Evolutionary conservation across 352 stramenopile genomes (phyloP).

Genomic region (Phytophthora colocasiae): DNA sequence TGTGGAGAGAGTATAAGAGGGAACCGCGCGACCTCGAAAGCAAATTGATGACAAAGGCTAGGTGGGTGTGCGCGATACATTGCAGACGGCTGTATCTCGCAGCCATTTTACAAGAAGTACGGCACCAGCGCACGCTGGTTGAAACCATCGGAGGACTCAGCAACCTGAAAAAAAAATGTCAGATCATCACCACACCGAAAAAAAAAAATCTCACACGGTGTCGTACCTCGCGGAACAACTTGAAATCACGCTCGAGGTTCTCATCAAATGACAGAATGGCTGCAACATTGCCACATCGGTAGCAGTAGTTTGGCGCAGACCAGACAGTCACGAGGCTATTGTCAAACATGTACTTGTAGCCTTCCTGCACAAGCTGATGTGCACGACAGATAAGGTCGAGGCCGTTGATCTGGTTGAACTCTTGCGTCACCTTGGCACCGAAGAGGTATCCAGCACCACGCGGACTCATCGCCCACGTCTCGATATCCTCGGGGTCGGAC

Average conservation of each 20-base stretch:
- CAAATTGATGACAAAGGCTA: conserved; percentile 38
- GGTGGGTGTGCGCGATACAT: conserved; percentile 17
- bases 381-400: conserved; percentile 90
- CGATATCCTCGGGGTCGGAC: conserved; percentile 97
- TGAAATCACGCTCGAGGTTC: conserved; percentile 89
- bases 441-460: conserved; percentile 91
- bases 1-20: conserved; percentile 44
- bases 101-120: conserved; percentile 85
- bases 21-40: conserved; percentile 27
- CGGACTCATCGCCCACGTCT: conserved; percentile 91
- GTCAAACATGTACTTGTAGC: conserved; percentile 94
- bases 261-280: conserved; percentile 87
- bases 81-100: conserved; percentile 13
- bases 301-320: conserved; percentile 89
- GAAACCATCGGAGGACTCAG: conserved; percentile 84
- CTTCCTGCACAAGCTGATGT: conserved; percentile 91
- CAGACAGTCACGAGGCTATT: conserved; percentile 87
- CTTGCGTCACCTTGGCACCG: conserved; percentile 84
- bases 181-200: conserved; percentile 22
- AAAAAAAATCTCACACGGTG: conserved; percentile 18
- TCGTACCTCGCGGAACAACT: conserved; percentile 87
- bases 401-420: conserved; percentile 93
- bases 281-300: conserved; percentile 86
- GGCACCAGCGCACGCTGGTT: conserved; percentile 80
- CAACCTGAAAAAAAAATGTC: conserved; percentile 53